Conservation (phyloP, 495 filamentous ascomycete genomes). For the Tuber microsphaerosporum region DNA sequence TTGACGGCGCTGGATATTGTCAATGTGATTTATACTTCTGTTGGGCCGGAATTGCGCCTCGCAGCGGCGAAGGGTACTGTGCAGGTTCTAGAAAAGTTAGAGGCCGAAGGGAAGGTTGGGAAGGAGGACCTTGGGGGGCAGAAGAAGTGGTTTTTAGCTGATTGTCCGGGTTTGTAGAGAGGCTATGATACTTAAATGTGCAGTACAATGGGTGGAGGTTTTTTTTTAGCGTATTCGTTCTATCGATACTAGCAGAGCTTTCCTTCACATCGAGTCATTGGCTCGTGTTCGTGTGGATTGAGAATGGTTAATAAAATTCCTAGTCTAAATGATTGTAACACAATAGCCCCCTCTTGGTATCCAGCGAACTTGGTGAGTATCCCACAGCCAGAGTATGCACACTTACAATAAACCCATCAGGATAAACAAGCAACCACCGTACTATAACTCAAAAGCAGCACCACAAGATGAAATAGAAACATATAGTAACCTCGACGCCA, state of each 20-base stretch:
- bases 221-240: not conserved
- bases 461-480: not conserved
- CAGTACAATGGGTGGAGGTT: not conserved
- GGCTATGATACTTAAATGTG: not conserved
- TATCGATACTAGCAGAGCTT: not conserved
- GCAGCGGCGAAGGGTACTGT: slow-evolving; percentile 63
- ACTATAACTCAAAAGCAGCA: not conserved
- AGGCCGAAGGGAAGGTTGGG: slow-evolving; percentile 57
- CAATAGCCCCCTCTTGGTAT: not conserved
- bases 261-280: not conserved
- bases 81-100: slow-evolving; percentile 63
- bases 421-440: not conserved
- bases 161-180: slow-evolving; percentile 41
- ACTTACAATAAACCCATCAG: not conserved
- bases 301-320: not conserved
- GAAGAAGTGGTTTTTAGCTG: slow-evolving; percentile 49
- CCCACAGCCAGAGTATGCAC: not conserved
- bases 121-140: slow-evolving; percentile 47
- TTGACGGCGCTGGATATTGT: slow-evolving; percentile 78
- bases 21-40: slow-evolving; percentile 71
- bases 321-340: not conserved
- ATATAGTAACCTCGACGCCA: not conserved
- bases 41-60: slow-evolving; percentile 64
- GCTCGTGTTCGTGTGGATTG: not conserved
- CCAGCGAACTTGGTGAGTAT: not conserved